Evolutionary conservation across 2,329 filamentous ascomycete species (phyloP).

Genomic region (Thelonectria blattea): DNA sequence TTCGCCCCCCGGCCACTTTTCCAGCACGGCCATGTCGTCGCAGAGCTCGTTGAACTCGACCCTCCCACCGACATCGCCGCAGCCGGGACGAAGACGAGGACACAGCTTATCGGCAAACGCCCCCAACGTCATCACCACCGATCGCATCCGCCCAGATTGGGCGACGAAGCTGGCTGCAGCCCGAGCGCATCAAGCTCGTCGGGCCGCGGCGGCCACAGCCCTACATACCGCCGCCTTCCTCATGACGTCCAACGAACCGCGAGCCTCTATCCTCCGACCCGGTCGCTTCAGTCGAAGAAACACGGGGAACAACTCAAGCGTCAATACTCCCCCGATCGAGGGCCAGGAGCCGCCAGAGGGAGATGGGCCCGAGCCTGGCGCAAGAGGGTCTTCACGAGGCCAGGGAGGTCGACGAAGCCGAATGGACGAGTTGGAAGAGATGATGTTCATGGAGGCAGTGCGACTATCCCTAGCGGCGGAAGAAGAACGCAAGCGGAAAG

Average conservation of each 20-base stretch:
- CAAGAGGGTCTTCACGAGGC: constrained; percentile 30
- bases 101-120: constrained; percentile 79
- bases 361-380: constrained; percentile 36
- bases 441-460: constrained; percentile 99
- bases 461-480: constrained; percentile 88
- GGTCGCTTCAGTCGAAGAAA: constrained; percentile 64
- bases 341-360: constrained; percentile 18
- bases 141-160: constrained; percentile 93
- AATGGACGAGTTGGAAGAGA: constrained; percentile 89
- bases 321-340: constrained; percentile 39
- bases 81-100: constrained; percentile 52
- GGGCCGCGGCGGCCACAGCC: constrained; percentile 91
- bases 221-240: constrained; percentile 94
- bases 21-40: constrained; percentile 80
- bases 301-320: constrained; percentile 47
- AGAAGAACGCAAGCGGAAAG: constrained; percentile 87
- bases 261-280: constrained; percentile 50
- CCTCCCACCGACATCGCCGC: constrained; percentile 49
- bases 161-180: constrained; percentile 85
- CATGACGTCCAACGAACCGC: constrained; percentile 68
- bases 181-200: constrained; percentile 80
- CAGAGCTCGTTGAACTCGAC: constrained; percentile 77
- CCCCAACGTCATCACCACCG: constrained; percentile 88
- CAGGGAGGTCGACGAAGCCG: constrained; percentile 52
- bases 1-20: constrained; percentile 48